Percentiles rank a stretch among this genome's conserved stretches.
phyloP scores from a whole-genome alignment of 2,329 filamentous ascomycete genomes.

The Alternaria viburni region DNA sequence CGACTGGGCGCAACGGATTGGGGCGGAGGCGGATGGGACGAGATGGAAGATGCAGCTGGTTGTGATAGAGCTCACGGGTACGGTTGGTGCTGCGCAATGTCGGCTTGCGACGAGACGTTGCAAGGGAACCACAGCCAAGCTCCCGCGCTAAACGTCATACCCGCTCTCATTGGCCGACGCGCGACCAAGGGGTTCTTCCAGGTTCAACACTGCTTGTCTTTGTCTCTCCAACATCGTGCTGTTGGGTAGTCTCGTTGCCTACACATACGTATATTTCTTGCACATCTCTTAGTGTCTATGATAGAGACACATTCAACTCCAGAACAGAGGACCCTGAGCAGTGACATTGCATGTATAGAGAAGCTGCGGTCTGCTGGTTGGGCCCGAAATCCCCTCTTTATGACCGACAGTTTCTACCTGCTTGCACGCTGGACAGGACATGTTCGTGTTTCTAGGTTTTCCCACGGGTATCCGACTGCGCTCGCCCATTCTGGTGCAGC shows the following conservation, averaged over 20 bases:
- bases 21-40: conserved; percentile 3
- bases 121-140: conserved; percentile 10
- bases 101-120: conserved; percentile 13
- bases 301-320: too few relatives aligned
- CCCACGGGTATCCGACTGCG: too few relatives aligned
- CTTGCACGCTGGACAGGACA: neutral
- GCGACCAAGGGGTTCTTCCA: conserved; percentile 2
- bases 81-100: conserved; percentile 19
- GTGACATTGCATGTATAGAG: neutral
- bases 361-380: neutral
- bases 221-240: neutral
- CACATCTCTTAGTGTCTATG: too few relatives aligned
- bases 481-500: too few relatives aligned
- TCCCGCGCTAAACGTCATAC: conserved; percentile 17
- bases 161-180: conserved; percentile 13
- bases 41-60: conserved; percentile 5
- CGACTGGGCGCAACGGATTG: conserved; percentile 13
- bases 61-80: conserved; percentile 8
- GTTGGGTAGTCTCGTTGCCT: neutral
- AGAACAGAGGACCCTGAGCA: too few relatives aligned
- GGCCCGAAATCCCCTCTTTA: rapidly evolving
- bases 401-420: neutral
- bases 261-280: neutral
- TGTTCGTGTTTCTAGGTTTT: neutral
- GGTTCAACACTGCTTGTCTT: neutral